Base-by-base conservation (phyloP, 2,329 filamentous ascomycete species). In the Rugonectria rugulosa region DNA sequence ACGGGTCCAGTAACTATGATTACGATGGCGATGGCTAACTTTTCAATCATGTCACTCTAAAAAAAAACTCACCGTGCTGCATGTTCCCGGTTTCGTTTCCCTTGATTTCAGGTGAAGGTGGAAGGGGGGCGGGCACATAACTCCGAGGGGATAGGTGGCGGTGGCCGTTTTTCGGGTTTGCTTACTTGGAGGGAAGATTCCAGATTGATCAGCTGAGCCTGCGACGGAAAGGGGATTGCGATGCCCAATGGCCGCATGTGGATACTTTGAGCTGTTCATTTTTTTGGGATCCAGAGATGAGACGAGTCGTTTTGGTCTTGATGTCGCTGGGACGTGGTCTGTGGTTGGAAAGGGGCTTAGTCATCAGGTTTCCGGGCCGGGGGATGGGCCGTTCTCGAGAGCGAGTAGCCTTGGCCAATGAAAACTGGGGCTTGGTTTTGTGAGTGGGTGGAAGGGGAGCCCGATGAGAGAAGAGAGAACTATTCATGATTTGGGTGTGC, bases 171-270 rank as follows among this genome's bases (percentile, higher is more conserved):
- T 53, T 47, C 19, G 20, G 37, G 42, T 26, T 46, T 21, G 31
- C 61, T 45, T 52, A 59, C 56, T 61, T 62, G 61, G 46, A 46
- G 54, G 48, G 36, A 57, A 55, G 40, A 38, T 50, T 56, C 27
- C 17, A 34, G 36, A 56, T 27, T 37, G 53, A 49, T 51, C 53
- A 50, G 26, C 46, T 50, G 46, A 34, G 40, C 34, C 45, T 24
- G 37, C 24, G 31, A 34, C 23, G 36, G 48, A 43, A n/a, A n/a
- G 42, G 42, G 43, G 44, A 24, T 49, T 56, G 51, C 58, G 55
- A 64, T 53, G 56, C 55, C 57, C 63, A 67, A 67, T 67, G 63
- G 65, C 56, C 49, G 61, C 56, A 57, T 57, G 65, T 67, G 65
- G 65, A 64, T 67, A 67, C 63, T n/a, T n/a, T 45, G 26, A 11